Percentiles rank a stretch among this genome's conserved stretches.
These are phyloP conservation scores for Geosmithia flava DNA, from an alignment of 2,329 filamentous ascomycete species.

Conservation along the genomic window DNA sequence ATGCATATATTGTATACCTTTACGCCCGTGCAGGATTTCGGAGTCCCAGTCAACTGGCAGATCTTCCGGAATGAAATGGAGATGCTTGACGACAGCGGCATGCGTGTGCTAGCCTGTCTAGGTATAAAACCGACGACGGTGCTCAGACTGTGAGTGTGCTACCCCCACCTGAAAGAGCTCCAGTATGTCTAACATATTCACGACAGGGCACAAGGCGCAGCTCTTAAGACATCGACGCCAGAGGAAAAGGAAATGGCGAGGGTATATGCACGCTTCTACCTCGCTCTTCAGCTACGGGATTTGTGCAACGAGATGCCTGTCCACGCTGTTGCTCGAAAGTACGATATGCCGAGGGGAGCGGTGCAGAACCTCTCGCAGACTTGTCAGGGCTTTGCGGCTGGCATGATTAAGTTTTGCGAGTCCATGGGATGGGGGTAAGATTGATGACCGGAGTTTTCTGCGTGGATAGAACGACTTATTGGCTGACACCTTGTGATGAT, in stretches of 20 bases:
- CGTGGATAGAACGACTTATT: constrained; percentile 1
- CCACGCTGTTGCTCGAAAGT: constrained; percentile 56
- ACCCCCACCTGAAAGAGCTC: not conserved
- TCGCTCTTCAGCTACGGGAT: constrained; percentile 66
- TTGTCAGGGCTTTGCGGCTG: constrained; percentile 66
- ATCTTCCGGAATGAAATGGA: constrained; percentile 63
- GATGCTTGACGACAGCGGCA: constrained; percentile 54
- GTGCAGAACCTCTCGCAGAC: constrained; percentile 64
- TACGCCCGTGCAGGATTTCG: constrained; percentile 53
- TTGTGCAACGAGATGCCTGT: constrained; percentile 67
- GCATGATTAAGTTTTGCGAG: constrained; percentile 70
- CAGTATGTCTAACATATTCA: constrained; percentile 2
- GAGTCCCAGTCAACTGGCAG: constrained; percentile 54
- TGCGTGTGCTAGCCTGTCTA: constrained; percentile 55
- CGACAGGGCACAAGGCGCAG: constrained; percentile 51
- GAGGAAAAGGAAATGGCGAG: constrained; percentile 48
- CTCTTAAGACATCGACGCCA: constrained; percentile 47
- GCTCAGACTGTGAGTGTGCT: constrained; percentile 45
- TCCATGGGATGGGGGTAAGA: constrained; percentile 58
- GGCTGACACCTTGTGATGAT: too few relatives aligned
- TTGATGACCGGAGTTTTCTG: not conserved
- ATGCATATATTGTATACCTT: constrained; percentile 72
- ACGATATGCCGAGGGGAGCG: constrained; percentile 54
- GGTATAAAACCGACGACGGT: constrained; percentile 56
- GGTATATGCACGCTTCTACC: constrained; percentile 61